A percentile compares a stretch with the other conserved stretches of the same genome.
phyloP scores from a whole-genome alignment of 2,329 filamentous ascomycete species.

The Alternaria rosae region DNA sequence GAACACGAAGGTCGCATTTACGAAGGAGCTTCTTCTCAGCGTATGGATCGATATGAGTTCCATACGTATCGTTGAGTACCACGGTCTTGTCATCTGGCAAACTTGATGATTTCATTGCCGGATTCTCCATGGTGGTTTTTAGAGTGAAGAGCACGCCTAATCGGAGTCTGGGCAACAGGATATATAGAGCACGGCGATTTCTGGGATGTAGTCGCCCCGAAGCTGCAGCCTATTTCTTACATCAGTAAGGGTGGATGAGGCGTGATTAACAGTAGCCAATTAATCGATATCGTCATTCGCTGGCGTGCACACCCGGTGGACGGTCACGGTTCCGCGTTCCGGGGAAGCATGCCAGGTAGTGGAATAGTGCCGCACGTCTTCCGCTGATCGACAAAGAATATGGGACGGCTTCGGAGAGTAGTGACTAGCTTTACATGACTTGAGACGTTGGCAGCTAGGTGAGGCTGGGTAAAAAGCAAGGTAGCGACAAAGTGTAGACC shows the following conservation, averaged over 20 bases:
- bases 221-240: background rate
- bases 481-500: background rate
- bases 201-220: background rate
- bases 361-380: slow-evolving; percentile 11
- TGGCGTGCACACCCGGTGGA: background rate
- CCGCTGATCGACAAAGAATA: background rate
- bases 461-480: background rate
- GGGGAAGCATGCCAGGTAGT: slow-evolving; percentile 7
- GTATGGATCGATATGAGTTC: slow-evolving; percentile 39
- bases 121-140: slow-evolving; percentile 17
- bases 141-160: background rate
- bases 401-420: background rate
- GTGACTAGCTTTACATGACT: slow-evolving; percentile 1
- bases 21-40: slow-evolving; percentile 57
- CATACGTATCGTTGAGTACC: slow-evolving; percentile 34
- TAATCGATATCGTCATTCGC: background rate
- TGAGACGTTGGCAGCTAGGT: background rate
- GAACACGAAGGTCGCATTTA: slow-evolving; percentile 58
- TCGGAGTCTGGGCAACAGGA: background rate
- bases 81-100: slow-evolving; percentile 31
- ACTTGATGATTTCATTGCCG: slow-evolving; percentile 1
- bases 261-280: background rate
- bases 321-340: background rate
- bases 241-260: background rate
- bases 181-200: background rate